Conservation (phyloP, 2,329 filamentous ascomycete genomes). For the Cercospora sp. region DNA sequence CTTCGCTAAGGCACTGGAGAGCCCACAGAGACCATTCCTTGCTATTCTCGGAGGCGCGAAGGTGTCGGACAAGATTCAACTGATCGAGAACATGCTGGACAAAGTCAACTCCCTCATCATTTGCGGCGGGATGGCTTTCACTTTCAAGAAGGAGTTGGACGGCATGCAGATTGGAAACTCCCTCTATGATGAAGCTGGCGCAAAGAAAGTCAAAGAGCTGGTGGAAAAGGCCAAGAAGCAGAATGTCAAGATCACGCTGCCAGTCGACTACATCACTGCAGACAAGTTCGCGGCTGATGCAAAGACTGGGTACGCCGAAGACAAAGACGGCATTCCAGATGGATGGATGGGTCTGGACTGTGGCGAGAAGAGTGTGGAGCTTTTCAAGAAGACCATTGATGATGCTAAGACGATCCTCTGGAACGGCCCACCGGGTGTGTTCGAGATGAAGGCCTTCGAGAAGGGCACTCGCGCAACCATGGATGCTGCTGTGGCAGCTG, state of each 20-base stretch:
- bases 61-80: constrained; percentile 99
- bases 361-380: constrained; percentile 81
- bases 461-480: constrained; percentile 89
- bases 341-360: constrained; percentile 98
- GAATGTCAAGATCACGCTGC: constrained; percentile 91
- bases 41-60: constrained; percentile 98
- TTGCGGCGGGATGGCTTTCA: constrained; percentile 98
- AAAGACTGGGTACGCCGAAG: constrained; percentile 75
- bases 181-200: constrained; percentile 89
- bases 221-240: constrained; percentile 96
- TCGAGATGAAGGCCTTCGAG: constrained; percentile 94
- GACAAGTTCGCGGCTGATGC: constrained; percentile 92
- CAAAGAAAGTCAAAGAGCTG: constrained; percentile 84
- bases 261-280: constrained; percentile 91
- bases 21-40: constrained; percentile 90
- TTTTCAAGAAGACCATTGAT: constrained; percentile 83
- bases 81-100: constrained; percentile 97
- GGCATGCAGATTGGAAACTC: constrained; percentile 84
- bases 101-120: constrained; percentile 97
- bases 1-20: constrained; percentile 95
- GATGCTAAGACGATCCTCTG: constrained; percentile 95
- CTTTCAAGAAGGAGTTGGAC: constrained; percentile 99
- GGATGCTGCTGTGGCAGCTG: constrained; percentile 80
- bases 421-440: constrained; percentile 97
- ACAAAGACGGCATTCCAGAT: constrained; percentile 86